Evolutionary conservation across 176 grass and related monocot species (phyloP), one percentile per base, ranked within the genome.

Genomic region (Luzula sylvatica): DNA sequence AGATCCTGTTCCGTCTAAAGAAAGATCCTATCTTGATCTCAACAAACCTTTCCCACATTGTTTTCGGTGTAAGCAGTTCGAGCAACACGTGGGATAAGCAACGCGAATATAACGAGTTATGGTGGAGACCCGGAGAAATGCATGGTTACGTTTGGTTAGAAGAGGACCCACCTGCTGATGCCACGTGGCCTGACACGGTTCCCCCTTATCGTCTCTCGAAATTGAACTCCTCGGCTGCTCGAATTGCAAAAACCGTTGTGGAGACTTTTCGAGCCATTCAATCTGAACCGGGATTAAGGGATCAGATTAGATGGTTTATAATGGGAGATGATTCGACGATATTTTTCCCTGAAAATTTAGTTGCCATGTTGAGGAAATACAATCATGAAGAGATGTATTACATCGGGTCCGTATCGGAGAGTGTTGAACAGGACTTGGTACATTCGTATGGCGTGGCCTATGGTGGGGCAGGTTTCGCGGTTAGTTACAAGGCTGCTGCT

Each of bases 321-420:
- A 87, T 87, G 74, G 88, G 88, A 14, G 88, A 94, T 68, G 88
- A 94, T 70, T 75, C 82, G 69, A 94, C 88, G 8, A 60, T 94
- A 20, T 87, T 94, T 82, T 94, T 94, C 79, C 75, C 72, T 27
- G 83, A 94, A 13, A 94, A 94, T 65, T 68, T 94, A 20, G 72
- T 82, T 56, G 65, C 79, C 5, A 65, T 74, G 76, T 83, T 95
- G 72, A 27, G 69, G 24, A 95, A 95, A 57, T 95, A 95, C 65
- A 57, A 95, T 66, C 76, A 95, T 62, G 42, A 75, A 61, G 76
- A 95, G 72, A 75, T 95, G 79, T 81, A 88, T 66, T 95, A 95
- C 61, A 64, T 95, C 12, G 88, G 88, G 60, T 77, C 83, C 21
- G 42, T 80, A 23, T 95, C 88, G 46, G 88, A 95, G 70, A 95